phyloP scores from a whole-genome alignment of 2,329 filamentous ascomycete species.

The Thelonectria blattea region DNA sequence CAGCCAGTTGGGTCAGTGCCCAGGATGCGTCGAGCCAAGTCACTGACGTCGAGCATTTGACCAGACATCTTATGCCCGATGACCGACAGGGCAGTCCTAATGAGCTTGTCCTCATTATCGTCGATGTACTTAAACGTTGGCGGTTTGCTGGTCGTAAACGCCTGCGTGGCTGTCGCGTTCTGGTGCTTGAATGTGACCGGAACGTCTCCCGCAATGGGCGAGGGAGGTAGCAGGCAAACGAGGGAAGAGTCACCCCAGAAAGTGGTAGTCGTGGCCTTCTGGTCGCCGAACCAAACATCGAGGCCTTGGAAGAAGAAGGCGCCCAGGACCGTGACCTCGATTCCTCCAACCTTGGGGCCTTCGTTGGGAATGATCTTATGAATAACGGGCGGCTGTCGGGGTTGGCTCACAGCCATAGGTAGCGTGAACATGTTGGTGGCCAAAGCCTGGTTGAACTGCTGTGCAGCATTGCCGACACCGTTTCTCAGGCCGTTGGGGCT shows the following conservation, averaged over 20 bases:
- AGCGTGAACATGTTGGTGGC: constrained; percentile 57
- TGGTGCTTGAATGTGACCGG: constrained; percentile 71
- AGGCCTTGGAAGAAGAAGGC: constrained; percentile 77
- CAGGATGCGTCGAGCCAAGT: constrained; percentile 67
- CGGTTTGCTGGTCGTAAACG: constrained; percentile 48
- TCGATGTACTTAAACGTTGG: constrained; percentile 75
- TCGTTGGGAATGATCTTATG: constrained; percentile 84
- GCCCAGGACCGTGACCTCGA: constrained; percentile 85
- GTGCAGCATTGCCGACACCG: constrained; percentile 49
- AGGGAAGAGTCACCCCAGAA: constrained; percentile 83
- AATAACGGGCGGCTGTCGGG: constrained; percentile 64
- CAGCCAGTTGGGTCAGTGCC: constrained; percentile 53
- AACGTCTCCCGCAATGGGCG: constrained; percentile 70
- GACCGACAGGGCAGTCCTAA: constrained; percentile 70
- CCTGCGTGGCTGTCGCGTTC: constrained; percentile 47
- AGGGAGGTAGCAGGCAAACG: constrained; percentile 78
- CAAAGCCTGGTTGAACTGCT: constrained; percentile 56
- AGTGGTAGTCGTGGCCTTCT: constrained; percentile 71
- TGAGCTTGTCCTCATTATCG: constrained; percentile 71
- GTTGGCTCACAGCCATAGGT: constrained; percentile 55
- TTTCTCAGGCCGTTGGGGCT: constrained; percentile 67
- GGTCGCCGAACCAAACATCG: constrained; percentile 82
- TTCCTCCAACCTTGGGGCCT: constrained; percentile 81
- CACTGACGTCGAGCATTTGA: constrained; percentile 64
- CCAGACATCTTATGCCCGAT: constrained; percentile 70